A percentile compares a stretch with the other conserved stretches of the same genome.
Evolutionary conservation across 1,284 basidiomycete species (phyloP).

Genomic region (Neolentinus lepideus): DNA sequence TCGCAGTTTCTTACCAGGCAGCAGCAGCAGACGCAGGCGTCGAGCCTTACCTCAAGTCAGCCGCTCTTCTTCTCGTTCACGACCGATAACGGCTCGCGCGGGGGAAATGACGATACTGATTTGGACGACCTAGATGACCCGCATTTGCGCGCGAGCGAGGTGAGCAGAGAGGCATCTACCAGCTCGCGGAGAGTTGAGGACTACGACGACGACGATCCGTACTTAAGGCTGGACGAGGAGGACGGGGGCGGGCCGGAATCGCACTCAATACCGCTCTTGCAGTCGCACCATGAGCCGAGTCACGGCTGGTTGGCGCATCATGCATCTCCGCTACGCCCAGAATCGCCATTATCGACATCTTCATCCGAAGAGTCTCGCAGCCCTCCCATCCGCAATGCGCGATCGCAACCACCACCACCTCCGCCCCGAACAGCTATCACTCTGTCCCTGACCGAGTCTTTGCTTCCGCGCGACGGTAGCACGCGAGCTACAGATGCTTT

Average conservation of each 20-base stretch:
- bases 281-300: constrained; percentile 33
- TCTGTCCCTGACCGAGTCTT: constrained; percentile 63
- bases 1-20: constrained; percentile 56
- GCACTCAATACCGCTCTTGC: constrained; percentile 47
- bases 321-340: constrained; percentile 41
- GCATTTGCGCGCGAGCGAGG: constrained; percentile 46
- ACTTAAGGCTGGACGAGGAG: constrained; percentile 60
- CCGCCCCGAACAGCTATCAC: constrained; percentile 35
- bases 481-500: constrained; percentile 60
- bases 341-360: constrained; percentile 36
- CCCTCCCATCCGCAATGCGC: constrained; percentile 22
- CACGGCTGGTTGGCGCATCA: constrained; percentile 71
- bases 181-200: constrained; percentile 21
- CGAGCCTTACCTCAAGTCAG: constrained; percentile 26
- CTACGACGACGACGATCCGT: constrained; percentile 64
- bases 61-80: constrained; percentile 80
- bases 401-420: constrained; percentile 22
- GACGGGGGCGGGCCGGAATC: constrained; percentile 25
- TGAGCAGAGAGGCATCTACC: background rate
- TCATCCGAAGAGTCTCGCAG: constrained; percentile 40
- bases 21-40: constrained; percentile 27
- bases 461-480: constrained; percentile 61
- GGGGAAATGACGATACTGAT: constrained; percentile 23
- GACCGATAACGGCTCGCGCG: constrained; percentile 60
- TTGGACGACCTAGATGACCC: constrained; percentile 60